Conservation (phyloP, 2,329 filamentous ascomycete genomes). For the Nannizziopsis barbatae region DNA sequence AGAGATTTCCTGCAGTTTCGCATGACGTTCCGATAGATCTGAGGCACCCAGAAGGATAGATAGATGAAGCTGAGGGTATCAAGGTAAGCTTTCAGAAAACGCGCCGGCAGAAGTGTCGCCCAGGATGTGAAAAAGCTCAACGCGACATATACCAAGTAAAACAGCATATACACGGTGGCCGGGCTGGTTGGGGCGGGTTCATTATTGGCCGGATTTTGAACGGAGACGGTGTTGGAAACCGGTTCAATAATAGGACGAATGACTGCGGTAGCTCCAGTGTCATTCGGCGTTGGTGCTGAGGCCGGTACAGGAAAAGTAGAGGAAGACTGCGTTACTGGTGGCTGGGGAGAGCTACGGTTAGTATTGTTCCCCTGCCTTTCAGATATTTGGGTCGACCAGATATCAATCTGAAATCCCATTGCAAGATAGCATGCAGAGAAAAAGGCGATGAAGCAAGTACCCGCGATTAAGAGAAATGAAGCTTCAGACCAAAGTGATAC, state of each 20-base stretch:
- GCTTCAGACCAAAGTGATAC: constrained; percentile 46
- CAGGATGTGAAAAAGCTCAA: constrained; percentile 50
- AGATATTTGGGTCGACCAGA: constrained; percentile 51
- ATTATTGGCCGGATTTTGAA: constrained; percentile 24
- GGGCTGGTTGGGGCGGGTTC: constrained; percentile 34
- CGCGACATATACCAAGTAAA: constrained; percentile 49
- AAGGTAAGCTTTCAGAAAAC: constrained; percentile 44
- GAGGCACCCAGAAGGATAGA: constrained; percentile 82
- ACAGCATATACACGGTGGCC: constrained; percentile 49
- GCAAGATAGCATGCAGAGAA: constrained; percentile 52
- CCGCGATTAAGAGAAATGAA: constrained; percentile 45
- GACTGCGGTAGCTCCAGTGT: constrained; percentile 44
- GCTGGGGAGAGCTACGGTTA: constrained; percentile 11
- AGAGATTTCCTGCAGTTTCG: constrained; percentile 86
- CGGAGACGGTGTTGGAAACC: constrained; percentile 30
- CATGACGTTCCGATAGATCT: constrained; percentile 80
- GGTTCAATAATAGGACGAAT: constrained; percentile 52
- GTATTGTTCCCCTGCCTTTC: constrained; percentile 27
- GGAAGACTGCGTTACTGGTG: background rate
- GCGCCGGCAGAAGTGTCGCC: constrained; percentile 46
- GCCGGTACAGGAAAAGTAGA: constrained; percentile 32
- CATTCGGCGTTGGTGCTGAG: constrained; percentile 35
- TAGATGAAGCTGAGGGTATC: constrained; percentile 60
- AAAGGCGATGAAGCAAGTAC: constrained; percentile 48
- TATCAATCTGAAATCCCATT: constrained; percentile 55